Evolutionary conservation across 2,329 filamentous ascomycete genomes (phyloP), one percentile per base, ranked within the genome.

Genomic region (Diplodia seriata): DNA sequence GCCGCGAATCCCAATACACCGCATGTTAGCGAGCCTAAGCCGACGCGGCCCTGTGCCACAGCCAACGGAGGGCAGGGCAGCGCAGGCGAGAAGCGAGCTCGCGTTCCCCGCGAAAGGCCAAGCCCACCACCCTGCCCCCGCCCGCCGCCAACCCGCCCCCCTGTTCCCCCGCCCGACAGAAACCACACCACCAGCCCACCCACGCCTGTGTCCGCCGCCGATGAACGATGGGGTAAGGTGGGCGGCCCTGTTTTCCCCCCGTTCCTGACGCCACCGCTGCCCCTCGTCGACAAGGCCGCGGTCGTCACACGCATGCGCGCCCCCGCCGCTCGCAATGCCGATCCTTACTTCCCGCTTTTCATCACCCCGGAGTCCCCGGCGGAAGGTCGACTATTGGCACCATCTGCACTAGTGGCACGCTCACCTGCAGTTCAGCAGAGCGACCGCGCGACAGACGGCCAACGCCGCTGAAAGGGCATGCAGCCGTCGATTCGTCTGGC

Each of bases 341-440:
- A 63, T 63, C 59, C 59, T 63, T 63, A 63, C 59, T 20, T 63
- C 59, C 43, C 43, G 43, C 38, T 63, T 26, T 43, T 7, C 49
- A 51, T 36, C 36, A 57, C 31, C 31, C 31, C 31, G 31, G 31
- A 33, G 31, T 7, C 54, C n/a, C 18, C 31, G 11, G 18, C 54
- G n/a, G 11, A 3, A 12, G 23, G 43, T 12, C 18, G 12, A n/a
- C 43, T 47, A 47, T 47, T 47, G 43, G n/a, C 43, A 47, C n/a
- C n/a, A 47, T 47, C 43, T n/a, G 7, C 53, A 18, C 29, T 55
- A 29, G 18, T 36, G 20, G 20, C 33, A 36, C 49, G 18, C 23
- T 14, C 5, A 4, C 23, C 36, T 43, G 36, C 36, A 59, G 55
- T 31, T 36, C 33, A 26, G 23, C 23, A 51, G 49, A 54, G 29